Evolutionary conservation across 2,329 filamentous ascomycete genomes (phyloP).

Genomic region (Daldinia sp.): DNA sequence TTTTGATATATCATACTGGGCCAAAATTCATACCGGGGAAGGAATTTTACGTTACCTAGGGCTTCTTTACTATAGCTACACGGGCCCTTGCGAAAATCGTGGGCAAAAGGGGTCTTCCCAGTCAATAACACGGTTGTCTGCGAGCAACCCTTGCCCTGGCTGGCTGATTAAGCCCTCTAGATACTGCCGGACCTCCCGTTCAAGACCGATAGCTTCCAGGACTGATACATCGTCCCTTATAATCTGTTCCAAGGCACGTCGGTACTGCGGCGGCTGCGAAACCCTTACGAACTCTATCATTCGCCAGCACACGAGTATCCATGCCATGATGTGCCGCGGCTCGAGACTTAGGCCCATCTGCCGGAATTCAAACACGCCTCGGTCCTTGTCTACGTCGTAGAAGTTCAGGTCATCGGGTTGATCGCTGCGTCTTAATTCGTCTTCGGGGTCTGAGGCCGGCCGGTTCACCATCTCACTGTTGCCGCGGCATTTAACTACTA

Average conservation of each 20-base stretch:
- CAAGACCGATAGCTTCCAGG: neutral
- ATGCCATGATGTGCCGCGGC: conserved; percentile 8
- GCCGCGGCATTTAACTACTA: conserved; percentile 30
- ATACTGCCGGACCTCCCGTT: neutral
- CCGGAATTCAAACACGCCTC: conserved; percentile 45
- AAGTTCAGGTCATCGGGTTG: neutral
- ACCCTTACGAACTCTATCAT: neutral
- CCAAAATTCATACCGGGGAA: neutral
- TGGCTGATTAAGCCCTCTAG: neutral
- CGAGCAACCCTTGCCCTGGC: neutral
- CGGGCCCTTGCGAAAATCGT: too few species aligned
- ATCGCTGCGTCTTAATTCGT: neutral
- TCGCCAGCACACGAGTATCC: conserved; percentile 12
- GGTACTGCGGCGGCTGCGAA: neutral
- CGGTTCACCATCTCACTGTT: neutral
- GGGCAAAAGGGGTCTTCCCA: conserved; percentile 34
- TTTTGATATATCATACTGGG: neutral
- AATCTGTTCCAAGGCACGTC: neutral
- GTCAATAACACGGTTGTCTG: neutral
- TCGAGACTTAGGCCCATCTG: conserved; percentile 24
- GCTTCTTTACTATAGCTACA: neutral
- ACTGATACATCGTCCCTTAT: neutral
- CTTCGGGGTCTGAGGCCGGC: neutral
- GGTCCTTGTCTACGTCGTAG: conserved; percentile 26
- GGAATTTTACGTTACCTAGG: neutral